Percentiles rank a stretch among this genome's conserved stretches.
These are phyloP conservation scores for Harringtonia lauricola DNA, from an alignment of 2,329 filamentous ascomycete genomes.

Conservation along the genomic window DNA sequence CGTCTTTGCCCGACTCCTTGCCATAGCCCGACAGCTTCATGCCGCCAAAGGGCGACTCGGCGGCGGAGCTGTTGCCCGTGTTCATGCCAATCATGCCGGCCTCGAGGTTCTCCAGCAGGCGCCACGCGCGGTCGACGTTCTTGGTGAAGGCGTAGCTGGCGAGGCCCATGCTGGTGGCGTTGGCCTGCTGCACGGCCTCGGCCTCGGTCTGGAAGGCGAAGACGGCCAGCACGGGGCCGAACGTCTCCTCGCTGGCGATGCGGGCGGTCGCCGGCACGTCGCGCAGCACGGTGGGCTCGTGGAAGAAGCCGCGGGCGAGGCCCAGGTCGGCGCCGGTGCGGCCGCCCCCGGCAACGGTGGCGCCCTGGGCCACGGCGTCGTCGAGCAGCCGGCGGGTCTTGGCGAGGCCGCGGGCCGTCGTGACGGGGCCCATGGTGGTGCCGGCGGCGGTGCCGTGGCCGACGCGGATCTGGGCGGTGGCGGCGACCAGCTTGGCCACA, in stretches of 20 bases:
- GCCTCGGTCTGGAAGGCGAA: constrained; percentile 45
- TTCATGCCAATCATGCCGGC: constrained; percentile 38
- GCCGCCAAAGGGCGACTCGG: constrained; percentile 34
- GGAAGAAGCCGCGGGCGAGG: constrained; percentile 50
- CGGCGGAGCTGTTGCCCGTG: constrained; percentile 27
- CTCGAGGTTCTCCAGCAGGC: constrained; percentile 47
- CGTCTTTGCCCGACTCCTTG: constrained; percentile 36
- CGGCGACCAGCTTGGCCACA: constrained; percentile 24
- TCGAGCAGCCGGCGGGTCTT: constrained; percentile 50
- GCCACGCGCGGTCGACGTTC: constrained; percentile 45
- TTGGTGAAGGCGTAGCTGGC: constrained; percentile 24
- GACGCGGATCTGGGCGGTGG: constrained; percentile 37
- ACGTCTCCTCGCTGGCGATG: constrained; percentile 40
- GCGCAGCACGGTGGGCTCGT: constrained; percentile 46
- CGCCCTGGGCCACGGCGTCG: constrained; percentile 53
- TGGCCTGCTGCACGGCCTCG: constrained; percentile 41
- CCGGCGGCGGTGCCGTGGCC: constrained; percentile 48
- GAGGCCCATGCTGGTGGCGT: constrained; percentile 48
- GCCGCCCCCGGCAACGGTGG: constrained; percentile 51
- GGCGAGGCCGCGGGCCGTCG: constrained; percentile 40
- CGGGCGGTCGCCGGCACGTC: constrained; percentile 36
- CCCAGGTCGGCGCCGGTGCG: constrained; percentile 36
- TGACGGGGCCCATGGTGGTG: constrained; percentile 50
- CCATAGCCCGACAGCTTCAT: constrained; percentile 37
- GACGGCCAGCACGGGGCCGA: constrained; percentile 46